Base-by-base conservation (phyloP, 768 basidiomycete genomes). In the Lactarius hengduanensis region DNA sequence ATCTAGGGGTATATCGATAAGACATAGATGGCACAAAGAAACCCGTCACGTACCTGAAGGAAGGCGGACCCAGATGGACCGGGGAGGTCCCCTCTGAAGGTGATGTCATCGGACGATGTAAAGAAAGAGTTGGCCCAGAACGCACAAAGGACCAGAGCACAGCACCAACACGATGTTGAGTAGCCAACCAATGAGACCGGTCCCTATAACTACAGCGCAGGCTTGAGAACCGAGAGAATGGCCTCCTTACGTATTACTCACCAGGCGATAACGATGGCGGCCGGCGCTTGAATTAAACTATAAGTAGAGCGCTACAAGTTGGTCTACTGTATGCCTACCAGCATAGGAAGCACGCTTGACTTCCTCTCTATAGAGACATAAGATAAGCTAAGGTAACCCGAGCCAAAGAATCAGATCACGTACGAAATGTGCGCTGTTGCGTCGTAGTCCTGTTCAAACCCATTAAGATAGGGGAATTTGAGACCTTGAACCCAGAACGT, bases 131-230 rank as follows among this genome's bases (percentile, higher is more conserved):
- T 61, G 11, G 36, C 54, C 43, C 4, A 30, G 20, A 18, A 79
- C 86, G 71, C 68, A 88, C 87, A 91, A 78, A 62, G 86, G 84
- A 8, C 91, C 91, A 22, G 90, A 91, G 75, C 92, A 94, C 10
- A 95, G 80, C n/a, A 95, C 82, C 36, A 94, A 76, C 5, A 93
- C 88, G 69, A 96, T 90, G 76, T 95, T 96, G 67, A 94, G 81
- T 10, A 95, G 72, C 92, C 92, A 94, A 40, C 92, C 92, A 67
- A 92, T 81, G 55, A 89, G 77, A 62, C 89, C 89, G 4, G 89
- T 91, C 5, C 90, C 89, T 64, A 91, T 78, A 34, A 91, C 90
- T 86, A 64, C 84, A 65, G 86, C 82, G 73, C 88, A 86, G 70
- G 86, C 86, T 9, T 87, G 85, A 50, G 83, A 80, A 22, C 84